These are phyloP conservation scores for Suhomyces ambrosiae DNA, from an alignment of 1,139 yeast genomes.

Conservation along the genomic window DNA sequence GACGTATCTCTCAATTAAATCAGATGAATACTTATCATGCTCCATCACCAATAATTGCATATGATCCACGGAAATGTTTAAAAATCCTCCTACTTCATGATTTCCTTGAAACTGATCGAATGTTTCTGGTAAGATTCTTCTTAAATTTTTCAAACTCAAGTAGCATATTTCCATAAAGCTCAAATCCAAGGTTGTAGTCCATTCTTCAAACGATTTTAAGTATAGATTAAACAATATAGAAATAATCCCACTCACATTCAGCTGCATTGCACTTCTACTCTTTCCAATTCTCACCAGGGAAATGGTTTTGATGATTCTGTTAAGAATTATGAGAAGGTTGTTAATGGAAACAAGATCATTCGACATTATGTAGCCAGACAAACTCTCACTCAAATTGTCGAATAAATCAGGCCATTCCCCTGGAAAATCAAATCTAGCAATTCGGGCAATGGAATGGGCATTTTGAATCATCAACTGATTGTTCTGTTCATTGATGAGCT, in stretches of 20 bases:
- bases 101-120: conserved; percentile 63
- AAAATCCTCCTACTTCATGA: conserved; percentile 60
- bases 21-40: conserved; percentile 57
- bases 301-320: conserved; percentile 74
- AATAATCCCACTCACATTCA: conserved; percentile 63
- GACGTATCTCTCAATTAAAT: conserved; percentile 67
- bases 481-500: conserved; percentile 65
- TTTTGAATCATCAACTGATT: conserved; percentile 76
- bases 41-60: conserved; percentile 56
- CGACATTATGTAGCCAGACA: conserved; percentile 46
- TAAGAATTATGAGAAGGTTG: conserved; percentile 65
- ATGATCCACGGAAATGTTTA: conserved; percentile 59
- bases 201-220: conserved; percentile 56
- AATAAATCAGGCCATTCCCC: conserved; percentile 80
- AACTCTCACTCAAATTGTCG: conserved; percentile 51
- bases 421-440: conserved; percentile 85
- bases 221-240: conserved; percentile 64
- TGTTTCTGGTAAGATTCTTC: conserved; percentile 78
- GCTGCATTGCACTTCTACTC: conserved; percentile 76
- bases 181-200: conserved; percentile 53
- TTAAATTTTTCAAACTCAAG: conserved; percentile 68
- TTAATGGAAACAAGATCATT: conserved; percentile 56
- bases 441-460: conserved; percentile 77
- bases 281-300: conserved; percentile 81
- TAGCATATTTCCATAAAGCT: conserved; percentile 72